Conservation (phyloP, 805 yeast genomes). For the Jamesozyma piceae region DNA sequence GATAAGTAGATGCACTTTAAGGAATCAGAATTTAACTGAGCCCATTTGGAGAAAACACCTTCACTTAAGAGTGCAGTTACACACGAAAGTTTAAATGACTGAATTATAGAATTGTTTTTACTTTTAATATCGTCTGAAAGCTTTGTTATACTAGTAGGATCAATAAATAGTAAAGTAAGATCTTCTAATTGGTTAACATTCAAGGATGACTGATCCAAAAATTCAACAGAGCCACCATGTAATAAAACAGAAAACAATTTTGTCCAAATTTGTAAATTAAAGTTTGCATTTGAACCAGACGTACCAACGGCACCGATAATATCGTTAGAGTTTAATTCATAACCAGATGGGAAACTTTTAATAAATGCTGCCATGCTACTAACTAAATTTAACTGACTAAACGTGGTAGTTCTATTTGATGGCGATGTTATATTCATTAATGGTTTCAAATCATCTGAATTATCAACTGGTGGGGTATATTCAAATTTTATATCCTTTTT, state of each 20-base stretch:
- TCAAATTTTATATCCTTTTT: slow-evolving; percentile 17
- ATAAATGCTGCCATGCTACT: slow-evolving; percentile 45
- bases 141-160: background rate
- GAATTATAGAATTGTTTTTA: slow-evolving; percentile 3
- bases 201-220: background rate
- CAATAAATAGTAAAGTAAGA: slow-evolving; percentile 2
- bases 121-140: background rate
- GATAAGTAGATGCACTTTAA: slow-evolving; percentile 38
- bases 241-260: slow-evolving; percentile 29
- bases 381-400: slow-evolving; percentile 44
- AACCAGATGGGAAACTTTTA: slow-evolving; percentile 29
- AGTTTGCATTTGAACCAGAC: slow-evolving; percentile 6
- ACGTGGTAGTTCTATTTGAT: slow-evolving; percentile 26
- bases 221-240: slow-evolving; percentile 26
- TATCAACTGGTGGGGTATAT: slow-evolving; percentile 26
- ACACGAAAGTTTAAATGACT: slow-evolving; percentile 26
- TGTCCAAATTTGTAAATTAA: slow-evolving; percentile 37
- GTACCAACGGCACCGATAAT: slow-evolving; percentile 22
- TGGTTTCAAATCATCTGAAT: slow-evolving; percentile 31
- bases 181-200: background rate
- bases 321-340: slow-evolving; percentile 30
- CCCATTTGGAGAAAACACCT: slow-evolving; percentile 39
- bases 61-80: slow-evolving; percentile 38
- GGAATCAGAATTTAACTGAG: slow-evolving; percentile 17
- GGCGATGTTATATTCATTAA: slow-evolving; percentile 23